Evolutionary conservation across 2,329 filamentous ascomycete genomes (phyloP).

Genomic region (Penicillium brasilianum): DNA sequence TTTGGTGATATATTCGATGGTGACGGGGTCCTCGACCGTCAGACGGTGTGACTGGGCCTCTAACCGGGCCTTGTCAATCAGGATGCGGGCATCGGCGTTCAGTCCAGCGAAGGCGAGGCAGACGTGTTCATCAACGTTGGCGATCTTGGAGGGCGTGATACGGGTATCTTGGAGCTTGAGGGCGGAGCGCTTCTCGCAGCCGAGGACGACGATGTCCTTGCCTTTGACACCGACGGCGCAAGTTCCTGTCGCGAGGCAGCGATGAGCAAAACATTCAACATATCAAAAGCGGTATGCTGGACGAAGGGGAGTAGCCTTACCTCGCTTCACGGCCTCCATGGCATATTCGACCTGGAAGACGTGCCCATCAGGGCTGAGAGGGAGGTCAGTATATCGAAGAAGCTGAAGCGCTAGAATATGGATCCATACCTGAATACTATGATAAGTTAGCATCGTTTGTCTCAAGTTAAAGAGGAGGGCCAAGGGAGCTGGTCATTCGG

Average conservation of each 20-base stretch:
- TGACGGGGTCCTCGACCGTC: constrained; percentile 95
- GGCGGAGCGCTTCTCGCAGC: constrained; percentile 97
- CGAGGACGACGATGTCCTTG: constrained; percentile 88
- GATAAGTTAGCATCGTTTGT: constrained; percentile 47
- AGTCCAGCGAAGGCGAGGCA: constrained; percentile 96
- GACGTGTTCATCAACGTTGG: constrained; percentile 92
- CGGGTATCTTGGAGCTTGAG: constrained; percentile 99
- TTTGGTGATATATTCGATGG: constrained; percentile 99
- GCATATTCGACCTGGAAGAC: constrained; percentile 99
- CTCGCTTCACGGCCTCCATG: constrained; percentile 97
- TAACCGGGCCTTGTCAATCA: constrained; percentile 96
- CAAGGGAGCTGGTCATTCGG: constrained; percentile 34
- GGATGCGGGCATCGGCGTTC: constrained; percentile 96
- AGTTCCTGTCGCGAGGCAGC: constrained; percentile 66
- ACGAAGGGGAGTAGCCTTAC: constrained; percentile 54
- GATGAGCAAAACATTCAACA: constrained; percentile 17
- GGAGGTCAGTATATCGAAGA: constrained; percentile 50
- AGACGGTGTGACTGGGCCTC: constrained; percentile 97
- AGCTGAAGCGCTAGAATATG: constrained; percentile 21
- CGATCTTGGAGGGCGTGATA: constrained; percentile 98
- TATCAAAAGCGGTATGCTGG: background rate
- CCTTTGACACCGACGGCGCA: constrained; percentile 98
- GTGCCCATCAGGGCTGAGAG: constrained; percentile 91
- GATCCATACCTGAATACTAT: constrained; percentile 77
- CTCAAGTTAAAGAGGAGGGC: constrained; percentile 34